These are phyloP conservation scores for Malassezia pachydermatis DNA, from an alignment of 1,284 basidiomycete genomes.

Conservation along the genomic window DNA sequence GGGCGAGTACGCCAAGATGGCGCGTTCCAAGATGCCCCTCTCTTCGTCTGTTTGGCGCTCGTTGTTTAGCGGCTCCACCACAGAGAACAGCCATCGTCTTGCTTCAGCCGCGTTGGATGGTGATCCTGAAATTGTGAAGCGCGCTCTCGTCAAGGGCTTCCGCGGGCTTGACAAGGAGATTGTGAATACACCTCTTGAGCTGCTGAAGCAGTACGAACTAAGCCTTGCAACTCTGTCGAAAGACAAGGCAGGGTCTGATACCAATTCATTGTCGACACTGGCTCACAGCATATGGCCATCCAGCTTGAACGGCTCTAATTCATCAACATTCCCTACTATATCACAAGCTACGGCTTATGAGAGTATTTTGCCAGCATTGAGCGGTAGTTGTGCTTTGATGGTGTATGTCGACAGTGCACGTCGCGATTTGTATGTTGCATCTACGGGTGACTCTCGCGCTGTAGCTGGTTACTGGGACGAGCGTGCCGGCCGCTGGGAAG, in stretches of 20 bases:
- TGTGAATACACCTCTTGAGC: conserved; percentile 61
- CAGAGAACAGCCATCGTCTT: conserved; percentile 6
- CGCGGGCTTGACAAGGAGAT: conserved; percentile 67
- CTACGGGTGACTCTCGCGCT: conserved; percentile 85
- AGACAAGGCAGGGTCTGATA: not conserved
- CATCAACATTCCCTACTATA: conserved; percentile 23
- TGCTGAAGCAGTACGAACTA: conserved; percentile 54
- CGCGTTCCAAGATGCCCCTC: conserved; percentile 37
- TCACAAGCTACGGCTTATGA: conserved; percentile 43
- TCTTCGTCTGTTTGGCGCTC: conserved; percentile 34
- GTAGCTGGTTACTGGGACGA: conserved; percentile 76
- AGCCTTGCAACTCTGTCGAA: conserved; percentile 21
- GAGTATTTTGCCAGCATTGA: conserved; percentile 39
- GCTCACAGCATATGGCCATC: conserved; percentile 43
- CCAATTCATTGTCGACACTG: conserved; percentile 34
- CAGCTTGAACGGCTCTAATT: conserved; percentile 17
- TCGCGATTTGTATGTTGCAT: conserved; percentile 54
- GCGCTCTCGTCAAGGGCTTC: conserved; percentile 69
- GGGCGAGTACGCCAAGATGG: conserved; percentile 42
- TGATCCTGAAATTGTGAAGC: conserved; percentile 58
- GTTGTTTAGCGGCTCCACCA: conserved; percentile 28
- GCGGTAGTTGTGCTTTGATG: conserved; percentile 42
- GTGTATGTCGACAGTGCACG: conserved; percentile 44
- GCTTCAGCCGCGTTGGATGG: conserved; percentile 50
- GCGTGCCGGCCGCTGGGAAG: conserved; percentile 59